Evolutionary conservation across 306 rosid genomes (phyloP), one percentile per base, ranked within the genome.

Genomic region (Crotalaria pallida): DNA sequence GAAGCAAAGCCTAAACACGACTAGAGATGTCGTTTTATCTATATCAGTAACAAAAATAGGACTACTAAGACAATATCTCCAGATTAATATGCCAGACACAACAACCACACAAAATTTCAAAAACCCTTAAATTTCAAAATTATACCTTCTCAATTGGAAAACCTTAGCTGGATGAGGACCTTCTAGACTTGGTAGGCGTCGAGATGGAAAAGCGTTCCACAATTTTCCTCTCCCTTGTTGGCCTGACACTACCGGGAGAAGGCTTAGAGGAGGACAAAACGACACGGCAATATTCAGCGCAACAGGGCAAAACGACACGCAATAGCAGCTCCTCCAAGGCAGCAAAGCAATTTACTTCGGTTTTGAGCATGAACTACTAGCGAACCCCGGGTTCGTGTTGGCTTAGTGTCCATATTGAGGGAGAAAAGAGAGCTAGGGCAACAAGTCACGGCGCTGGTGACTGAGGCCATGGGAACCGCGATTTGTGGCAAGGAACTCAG

Each of bases 171-270:
- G 84, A 74, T 2, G 93, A 85, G 45, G 96, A 89, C 70, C 70
- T 84, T 4, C 63, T 69, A 4, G 68, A 66, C 84, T 84, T 82
- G 0, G 74, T 76, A 0, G 80, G 79, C 12, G 90, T 81, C 0
- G 92, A 84, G 2, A 73, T 78, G 1, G 96, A 89, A 75, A 58
- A 95, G 13, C 97, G 85, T 45, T 94, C 97, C 5, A 94, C 97
- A 4, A 83, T 73, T 64, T 94, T 94, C 72, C 99, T 81, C 77
- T 95, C 99, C 83, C 99, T 85, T 0, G 91, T 84, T 2, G 97
- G 97, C 59, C 97, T 82, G 16, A 88, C 96, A 59, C 86, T 86
- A 0, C 57, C 58, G 0, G 96, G 96, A 3, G 92, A n/a, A n/a
- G n/a, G n/a, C n/a, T n/a, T n/a, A n/a, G n/a, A n/a, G n/a, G n/a